These are phyloP conservation scores for Claviceps cyperi DNA, from an alignment of 2,329 filamentous ascomycete genomes.

Conservation along the genomic window DNA sequence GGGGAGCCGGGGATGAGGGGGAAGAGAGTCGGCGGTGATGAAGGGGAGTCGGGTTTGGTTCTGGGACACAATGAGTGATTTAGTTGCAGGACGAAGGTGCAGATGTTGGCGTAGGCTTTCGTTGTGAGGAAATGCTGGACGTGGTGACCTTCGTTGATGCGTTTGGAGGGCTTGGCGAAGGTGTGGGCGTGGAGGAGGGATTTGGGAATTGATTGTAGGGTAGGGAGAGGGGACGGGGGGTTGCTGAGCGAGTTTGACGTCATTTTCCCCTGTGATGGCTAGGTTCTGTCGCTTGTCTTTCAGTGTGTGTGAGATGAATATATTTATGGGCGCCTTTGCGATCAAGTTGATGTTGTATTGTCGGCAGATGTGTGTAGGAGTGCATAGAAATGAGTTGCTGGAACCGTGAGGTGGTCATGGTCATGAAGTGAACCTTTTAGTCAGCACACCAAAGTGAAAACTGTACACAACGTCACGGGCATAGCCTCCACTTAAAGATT, in stretches of 20 bases:
- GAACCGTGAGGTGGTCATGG: not conserved
- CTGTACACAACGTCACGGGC: not conserved
- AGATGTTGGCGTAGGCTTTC: constrained; percentile 74
- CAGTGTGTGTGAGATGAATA: too few species aligned
- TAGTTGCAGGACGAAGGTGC: constrained; percentile 76
- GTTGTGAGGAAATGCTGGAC: constrained; percentile 68
- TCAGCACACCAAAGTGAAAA: not conserved
- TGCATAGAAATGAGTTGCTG: too few species aligned
- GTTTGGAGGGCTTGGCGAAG: constrained; percentile 60
- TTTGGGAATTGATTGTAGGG: constrained; percentile 34
- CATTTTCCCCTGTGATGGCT: not conserved
- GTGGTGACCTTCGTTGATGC: constrained; percentile 74
- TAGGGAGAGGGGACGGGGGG: constrained; percentile 11
- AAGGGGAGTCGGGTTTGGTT: constrained; percentile 22
- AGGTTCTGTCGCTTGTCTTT: not conserved
- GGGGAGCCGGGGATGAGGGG: constrained; percentile 23
- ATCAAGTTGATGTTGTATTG: not conserved
- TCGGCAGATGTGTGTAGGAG: not conserved
- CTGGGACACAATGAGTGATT: constrained; percentile 75
- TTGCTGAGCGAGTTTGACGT: constrained; percentile 3
- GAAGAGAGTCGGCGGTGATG: constrained; percentile 24
- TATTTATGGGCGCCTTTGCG: not conserved
- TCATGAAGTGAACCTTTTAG: not conserved
- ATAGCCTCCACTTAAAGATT: not conserved
- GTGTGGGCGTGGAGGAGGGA: constrained; percentile 19